Conservation (phyloP, 2,329 filamentous ascomycete species). For the Colletotrichum musicola region DNA sequence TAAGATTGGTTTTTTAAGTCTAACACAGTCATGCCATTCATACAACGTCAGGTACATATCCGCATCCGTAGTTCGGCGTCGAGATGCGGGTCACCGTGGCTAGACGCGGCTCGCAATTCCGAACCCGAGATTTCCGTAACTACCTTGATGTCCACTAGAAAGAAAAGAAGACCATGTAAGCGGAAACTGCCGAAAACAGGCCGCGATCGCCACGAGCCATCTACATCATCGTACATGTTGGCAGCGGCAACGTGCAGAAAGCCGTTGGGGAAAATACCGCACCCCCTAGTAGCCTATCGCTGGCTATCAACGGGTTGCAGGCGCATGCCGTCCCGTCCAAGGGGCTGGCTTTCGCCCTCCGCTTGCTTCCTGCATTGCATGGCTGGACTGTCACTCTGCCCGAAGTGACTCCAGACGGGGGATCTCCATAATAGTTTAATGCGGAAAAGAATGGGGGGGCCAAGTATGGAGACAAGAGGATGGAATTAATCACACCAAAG, state of each 20-base stretch:
- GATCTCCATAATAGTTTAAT: slow-evolving; percentile 15
- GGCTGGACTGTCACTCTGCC: background rate
- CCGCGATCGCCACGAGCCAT: background rate
- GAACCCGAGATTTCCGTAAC: background rate
- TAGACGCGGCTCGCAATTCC: background rate
- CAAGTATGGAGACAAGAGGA: slow-evolving; percentile 10
- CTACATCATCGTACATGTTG: slow-evolving; percentile 29
- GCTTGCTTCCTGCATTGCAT: no score
- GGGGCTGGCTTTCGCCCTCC: no score
- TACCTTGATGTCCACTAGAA: no score
- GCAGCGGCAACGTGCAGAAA: slow-evolving; percentile 9
- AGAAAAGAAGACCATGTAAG: background rate
- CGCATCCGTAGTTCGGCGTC: no score
- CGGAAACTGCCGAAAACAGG: slow-evolving; percentile 14
- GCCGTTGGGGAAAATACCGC: slow-evolving; percentile 30
- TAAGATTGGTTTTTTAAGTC: slow-evolving; percentile 7
- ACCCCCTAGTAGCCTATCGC: slow-evolving; percentile 22
- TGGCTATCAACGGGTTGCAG: slow-evolving; percentile 28
- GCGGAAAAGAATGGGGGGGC: background rate
- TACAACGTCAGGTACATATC: background rate
- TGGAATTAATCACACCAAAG: background rate
- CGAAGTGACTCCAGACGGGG: background rate
- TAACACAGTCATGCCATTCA: background rate
- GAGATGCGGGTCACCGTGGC: no score
- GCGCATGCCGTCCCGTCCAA: background rate